Percentiles rank a stretch among this genome's conserved stretches.
These are phyloP conservation scores for Leishmania aethiopica DNA, from an alignment of 208 protist species.

Conservation along the genomic window DNA sequence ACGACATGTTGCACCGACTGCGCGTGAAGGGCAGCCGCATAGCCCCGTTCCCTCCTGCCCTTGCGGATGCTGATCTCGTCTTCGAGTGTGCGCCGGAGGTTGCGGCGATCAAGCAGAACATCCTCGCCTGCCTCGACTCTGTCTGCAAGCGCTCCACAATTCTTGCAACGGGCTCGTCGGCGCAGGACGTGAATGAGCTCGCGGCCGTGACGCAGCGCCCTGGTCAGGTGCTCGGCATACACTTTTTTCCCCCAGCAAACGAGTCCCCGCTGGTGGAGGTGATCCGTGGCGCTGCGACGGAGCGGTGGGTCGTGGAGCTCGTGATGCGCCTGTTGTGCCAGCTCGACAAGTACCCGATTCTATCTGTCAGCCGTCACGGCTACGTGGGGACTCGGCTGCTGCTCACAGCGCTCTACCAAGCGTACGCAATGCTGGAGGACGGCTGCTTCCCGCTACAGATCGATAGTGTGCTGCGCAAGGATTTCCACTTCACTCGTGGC, in stretches of 20 bases:
- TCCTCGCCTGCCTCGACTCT: constrained; percentile 72
- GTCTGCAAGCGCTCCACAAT: constrained; percentile 75
- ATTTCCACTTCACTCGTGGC: constrained; percentile 79
- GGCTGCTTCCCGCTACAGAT: constrained; percentile 82
- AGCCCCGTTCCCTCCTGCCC: constrained; percentile 31
- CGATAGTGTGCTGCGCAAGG: constrained; percentile 59
- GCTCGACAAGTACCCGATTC: constrained; percentile 75
- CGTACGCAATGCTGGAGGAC: constrained; percentile 83
- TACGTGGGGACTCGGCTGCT: constrained; percentile 81
- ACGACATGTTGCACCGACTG: constrained; percentile 42
- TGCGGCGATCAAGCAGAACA: constrained; percentile 60
- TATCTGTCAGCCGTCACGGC: constrained; percentile 69
- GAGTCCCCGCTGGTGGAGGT: constrained; percentile 86
- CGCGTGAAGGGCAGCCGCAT: constrained; percentile 33
- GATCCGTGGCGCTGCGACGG: constrained; percentile 40
- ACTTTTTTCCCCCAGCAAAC: constrained; percentile 89
- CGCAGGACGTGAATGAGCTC: constrained; percentile 67
- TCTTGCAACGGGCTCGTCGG: constrained; percentile 69
- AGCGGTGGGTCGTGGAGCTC: constrained; percentile 47
- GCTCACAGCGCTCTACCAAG: constrained; percentile 68
- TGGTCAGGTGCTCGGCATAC: constrained; percentile 71
- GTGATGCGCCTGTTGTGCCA: constrained; percentile 50
- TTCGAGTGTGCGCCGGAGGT: constrained; percentile 80
- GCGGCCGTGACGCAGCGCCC: constrained; percentile 54
- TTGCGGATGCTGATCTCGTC: constrained; percentile 63